Percentiles rank a stretch among this genome's conserved stretches.
Evolutionary conservation across 495 filamentous ascomycete species (phyloP).

Genomic region (Aspergillus sclerotiicarbonarius): DNA sequence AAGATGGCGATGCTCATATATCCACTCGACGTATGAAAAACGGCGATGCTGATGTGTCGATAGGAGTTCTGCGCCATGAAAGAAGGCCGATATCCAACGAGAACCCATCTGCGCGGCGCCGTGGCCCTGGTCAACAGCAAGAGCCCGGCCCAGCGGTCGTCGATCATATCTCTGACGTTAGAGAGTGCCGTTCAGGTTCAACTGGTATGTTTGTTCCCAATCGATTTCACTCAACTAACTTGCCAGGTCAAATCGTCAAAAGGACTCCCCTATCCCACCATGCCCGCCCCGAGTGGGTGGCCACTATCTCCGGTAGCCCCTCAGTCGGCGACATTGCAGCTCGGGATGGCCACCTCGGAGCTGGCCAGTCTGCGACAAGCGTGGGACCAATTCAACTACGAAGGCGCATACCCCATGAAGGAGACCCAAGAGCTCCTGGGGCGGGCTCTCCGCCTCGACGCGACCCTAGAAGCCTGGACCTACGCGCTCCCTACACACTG

Average conservation of each 20-base stretch:
- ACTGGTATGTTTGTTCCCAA: slow-evolving; percentile 26
- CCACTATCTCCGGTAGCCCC: slow-evolving; percentile 20
- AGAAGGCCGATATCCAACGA: slow-evolving; percentile 22
- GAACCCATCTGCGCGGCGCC: slow-evolving; percentile 34
- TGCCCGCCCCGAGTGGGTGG: slow-evolving; percentile 31
- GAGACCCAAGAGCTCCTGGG: slow-evolving; percentile 21
- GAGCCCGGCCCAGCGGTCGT: slow-evolving; percentile 14
- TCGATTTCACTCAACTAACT: slow-evolving; percentile 5
- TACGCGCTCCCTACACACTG: slow-evolving; percentile 30
- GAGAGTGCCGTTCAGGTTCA: slow-evolving; percentile 30
- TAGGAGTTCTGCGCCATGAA: slow-evolving; percentile 34
- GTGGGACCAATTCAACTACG: slow-evolving; percentile 22
- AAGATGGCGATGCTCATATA: not conserved
- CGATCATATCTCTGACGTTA: slow-evolving; percentile 19
- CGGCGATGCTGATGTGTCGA: not conserved
- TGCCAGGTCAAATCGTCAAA: slow-evolving; percentile 29
- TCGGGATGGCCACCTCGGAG: slow-evolving; percentile 23
- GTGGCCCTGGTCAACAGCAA: slow-evolving; percentile 34
- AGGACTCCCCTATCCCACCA: slow-evolving; percentile 21
- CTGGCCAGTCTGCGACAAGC: slow-evolving; percentile 29
- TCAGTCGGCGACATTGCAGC: slow-evolving; percentile 22
- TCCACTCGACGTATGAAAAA: no score
- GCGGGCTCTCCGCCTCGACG: slow-evolving; percentile 29
- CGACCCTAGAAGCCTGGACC: slow-evolving; percentile 29
- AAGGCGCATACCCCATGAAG: slow-evolving; percentile 4